A percentile compares a stretch with the other conserved stretches of the same genome.
Conservation (phyloP, 2,329 filamentous ascomycete genomes). For the Phyllosticta citribraziliensis region DNA sequence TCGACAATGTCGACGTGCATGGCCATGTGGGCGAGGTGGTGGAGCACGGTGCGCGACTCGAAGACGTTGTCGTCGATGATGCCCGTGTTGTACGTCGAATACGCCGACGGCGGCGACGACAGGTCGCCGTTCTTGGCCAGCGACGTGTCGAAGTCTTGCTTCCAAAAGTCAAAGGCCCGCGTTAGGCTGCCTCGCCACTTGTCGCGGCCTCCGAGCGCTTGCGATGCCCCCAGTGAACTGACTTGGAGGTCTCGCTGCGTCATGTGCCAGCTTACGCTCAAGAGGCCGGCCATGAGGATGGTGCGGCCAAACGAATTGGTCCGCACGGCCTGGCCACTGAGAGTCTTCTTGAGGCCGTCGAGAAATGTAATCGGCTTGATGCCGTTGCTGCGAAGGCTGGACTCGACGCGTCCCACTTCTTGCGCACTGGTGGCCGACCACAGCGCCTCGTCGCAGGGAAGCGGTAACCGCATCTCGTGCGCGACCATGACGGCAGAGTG, state of each 20-base stretch:
- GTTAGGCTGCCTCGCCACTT: slow-evolving; percentile 84
- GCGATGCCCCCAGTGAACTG: slow-evolving; percentile 70
- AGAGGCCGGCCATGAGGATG: slow-evolving; percentile 83
- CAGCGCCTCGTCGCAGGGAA: slow-evolving; percentile 85
- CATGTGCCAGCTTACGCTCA: slow-evolving; percentile 96
- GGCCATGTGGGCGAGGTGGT: slow-evolving; percentile 93
- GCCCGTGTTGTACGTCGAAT: slow-evolving; percentile 20
- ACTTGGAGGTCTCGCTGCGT: slow-evolving; percentile 92
- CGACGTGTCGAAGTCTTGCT: slow-evolving; percentile 77
- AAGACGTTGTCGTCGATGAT: slow-evolving; percentile 61
- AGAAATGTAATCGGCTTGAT: slow-evolving; percentile 80
- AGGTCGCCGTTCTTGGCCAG: slow-evolving; percentile 47
- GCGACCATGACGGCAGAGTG: slow-evolving; percentile 96
- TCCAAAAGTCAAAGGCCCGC: slow-evolving; percentile 88
- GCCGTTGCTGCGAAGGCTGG: slow-evolving; percentile 68
- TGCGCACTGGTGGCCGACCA: slow-evolving; percentile 85
- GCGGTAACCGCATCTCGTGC: slow-evolving; percentile 81
- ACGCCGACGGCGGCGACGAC: slow-evolving; percentile 18
- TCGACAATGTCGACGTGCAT: slow-evolving; percentile 98
- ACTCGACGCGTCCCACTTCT: slow-evolving; percentile 77
- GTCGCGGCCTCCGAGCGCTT: slow-evolving; percentile 74
- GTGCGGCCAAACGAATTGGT: slow-evolving; percentile 92
- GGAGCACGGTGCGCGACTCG: slow-evolving; percentile 78
- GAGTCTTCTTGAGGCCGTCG: slow-evolving; percentile 79
- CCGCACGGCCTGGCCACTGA: slow-evolving; percentile 74